These are phyloP conservation scores for Spergularia marina DNA, from an alignment of 148 eudicot species.

Conservation along the genomic window DNA sequence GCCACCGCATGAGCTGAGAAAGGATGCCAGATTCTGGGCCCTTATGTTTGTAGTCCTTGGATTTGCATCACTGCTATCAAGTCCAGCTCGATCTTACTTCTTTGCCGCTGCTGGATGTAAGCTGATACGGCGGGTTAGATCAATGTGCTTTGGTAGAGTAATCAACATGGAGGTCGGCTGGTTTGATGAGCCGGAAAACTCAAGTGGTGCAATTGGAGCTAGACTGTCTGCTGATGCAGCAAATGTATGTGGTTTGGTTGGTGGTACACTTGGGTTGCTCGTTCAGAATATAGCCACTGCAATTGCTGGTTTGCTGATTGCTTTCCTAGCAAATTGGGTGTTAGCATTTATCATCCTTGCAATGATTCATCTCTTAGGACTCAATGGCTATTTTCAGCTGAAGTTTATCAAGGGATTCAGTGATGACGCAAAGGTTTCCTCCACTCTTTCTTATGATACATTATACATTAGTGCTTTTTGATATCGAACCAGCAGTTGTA, in stretches of 20 bases:
- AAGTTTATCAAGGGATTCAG: slow-evolving; percentile 17
- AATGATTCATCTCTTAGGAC: slow-evolving; percentile 13
- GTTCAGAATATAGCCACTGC: slow-evolving; percentile 12
- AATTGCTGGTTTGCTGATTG: slow-evolving; percentile 14
- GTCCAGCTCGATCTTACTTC: slow-evolving; percentile 14
- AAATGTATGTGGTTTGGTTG: slow-evolving; percentile 15
- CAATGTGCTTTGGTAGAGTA: slow-evolving; percentile 16
- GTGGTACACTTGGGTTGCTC: slow-evolving; percentile 10
- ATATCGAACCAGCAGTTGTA: neutral
- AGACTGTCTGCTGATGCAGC: slow-evolving; percentile 16
- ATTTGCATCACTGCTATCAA: slow-evolving; percentile 16
- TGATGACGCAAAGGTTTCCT: slow-evolving; percentile 13
- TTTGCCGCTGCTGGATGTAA: slow-evolving; percentile 19
- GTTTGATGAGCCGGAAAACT: slow-evolving; percentile 16
- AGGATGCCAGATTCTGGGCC: slow-evolving; percentile 35
- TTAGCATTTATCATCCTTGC: slow-evolving; percentile 17
- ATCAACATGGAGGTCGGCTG: slow-evolving; percentile 15
- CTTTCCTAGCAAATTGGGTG: slow-evolving; percentile 15
- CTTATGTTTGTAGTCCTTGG: slow-evolving; percentile 30
- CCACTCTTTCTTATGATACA: neutral
- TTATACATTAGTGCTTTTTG: no score
- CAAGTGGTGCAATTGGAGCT: slow-evolving; percentile 19
- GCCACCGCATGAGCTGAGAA: slow-evolving; percentile 28
- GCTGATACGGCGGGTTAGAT: slow-evolving; percentile 1
- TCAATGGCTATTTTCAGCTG: slow-evolving; percentile 12